These are phyloP conservation scores for Podaxis sp. DNA, from an alignment of 768 basidiomycete genomes.

Conservation along the genomic window DNA sequence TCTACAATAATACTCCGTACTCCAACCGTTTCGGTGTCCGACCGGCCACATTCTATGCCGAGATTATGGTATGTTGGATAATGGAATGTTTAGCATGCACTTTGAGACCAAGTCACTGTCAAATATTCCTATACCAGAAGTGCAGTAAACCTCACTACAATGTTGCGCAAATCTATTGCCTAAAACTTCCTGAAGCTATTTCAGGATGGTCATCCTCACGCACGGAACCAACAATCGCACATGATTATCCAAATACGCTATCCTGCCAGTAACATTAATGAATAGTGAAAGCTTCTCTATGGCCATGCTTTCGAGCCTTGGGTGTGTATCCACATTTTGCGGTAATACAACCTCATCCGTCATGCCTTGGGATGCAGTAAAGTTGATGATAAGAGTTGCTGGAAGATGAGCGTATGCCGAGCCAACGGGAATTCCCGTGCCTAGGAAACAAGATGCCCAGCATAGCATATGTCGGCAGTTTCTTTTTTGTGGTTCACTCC, in stretches of 20 bases:
- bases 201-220: background rate
- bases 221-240: background rate
- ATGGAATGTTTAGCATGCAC: no score
- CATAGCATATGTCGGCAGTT: slow-evolving; percentile 32
- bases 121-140: no score
- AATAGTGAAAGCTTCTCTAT: background rate
- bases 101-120: no score
- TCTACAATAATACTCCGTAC: no score
- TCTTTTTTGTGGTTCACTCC: background rate
- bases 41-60: no score
- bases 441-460: slow-evolving; percentile 44
- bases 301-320: background rate
- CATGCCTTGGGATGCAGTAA: slow-evolving; percentile 62
- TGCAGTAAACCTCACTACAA: no score
- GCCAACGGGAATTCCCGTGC: background rate
- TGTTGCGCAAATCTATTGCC: background rate
- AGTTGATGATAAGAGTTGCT: slow-evolving; percentile 40
- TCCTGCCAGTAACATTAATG: no score
- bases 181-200: background rate
- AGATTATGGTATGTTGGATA: no score
- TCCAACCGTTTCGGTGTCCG: no score
- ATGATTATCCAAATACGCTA: background rate
- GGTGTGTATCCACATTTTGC: background rate
- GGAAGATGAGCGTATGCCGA: background rate
- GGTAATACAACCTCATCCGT: background rate